Conservation (phyloP, 768 basidiomycete species). For the Boletus barrowsii region DNA sequence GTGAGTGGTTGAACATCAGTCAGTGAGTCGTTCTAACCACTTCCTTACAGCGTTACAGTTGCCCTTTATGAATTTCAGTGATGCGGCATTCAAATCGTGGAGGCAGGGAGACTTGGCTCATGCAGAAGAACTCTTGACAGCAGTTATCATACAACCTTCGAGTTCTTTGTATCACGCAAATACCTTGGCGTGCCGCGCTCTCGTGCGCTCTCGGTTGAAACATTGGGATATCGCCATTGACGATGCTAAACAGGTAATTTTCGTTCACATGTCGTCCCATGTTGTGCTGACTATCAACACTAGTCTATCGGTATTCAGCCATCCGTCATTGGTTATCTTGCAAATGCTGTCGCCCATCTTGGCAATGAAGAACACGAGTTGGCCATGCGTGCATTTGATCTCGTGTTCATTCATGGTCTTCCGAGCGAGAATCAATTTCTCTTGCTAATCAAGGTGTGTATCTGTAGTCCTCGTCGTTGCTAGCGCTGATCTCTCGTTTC, state of each 20-base stretch:
- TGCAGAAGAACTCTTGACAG: background rate
- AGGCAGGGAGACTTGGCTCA: background rate
- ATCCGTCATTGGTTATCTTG: slow-evolving; percentile 11
- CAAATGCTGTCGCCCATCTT: background rate
- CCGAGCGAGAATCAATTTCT: background rate
- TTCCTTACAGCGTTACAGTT: background rate
- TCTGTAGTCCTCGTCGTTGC: background rate
- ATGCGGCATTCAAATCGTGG: background rate
- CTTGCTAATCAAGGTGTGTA: slow-evolving; percentile 6
- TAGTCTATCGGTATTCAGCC: slow-evolving; percentile 2
- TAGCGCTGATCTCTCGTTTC: background rate
- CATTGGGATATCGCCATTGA: background rate
- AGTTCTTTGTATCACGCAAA: background rate
- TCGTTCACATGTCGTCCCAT: rapidly evolving
- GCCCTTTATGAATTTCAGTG: background rate
- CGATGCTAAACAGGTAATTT: slow-evolving; percentile 5
- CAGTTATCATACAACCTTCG: background rate
- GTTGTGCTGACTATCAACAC: background rate
- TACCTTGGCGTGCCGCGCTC: background rate
- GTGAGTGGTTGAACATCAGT: background rate
- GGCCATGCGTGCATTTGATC: background rate
- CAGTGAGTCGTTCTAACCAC: rapidly evolving
- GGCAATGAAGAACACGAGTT: background rate
- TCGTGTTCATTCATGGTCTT: background rate
- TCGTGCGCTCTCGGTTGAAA: background rate